Base-by-base conservation (phyloP, 345 rosid genomes). In the Lepidium sativum region DNA sequence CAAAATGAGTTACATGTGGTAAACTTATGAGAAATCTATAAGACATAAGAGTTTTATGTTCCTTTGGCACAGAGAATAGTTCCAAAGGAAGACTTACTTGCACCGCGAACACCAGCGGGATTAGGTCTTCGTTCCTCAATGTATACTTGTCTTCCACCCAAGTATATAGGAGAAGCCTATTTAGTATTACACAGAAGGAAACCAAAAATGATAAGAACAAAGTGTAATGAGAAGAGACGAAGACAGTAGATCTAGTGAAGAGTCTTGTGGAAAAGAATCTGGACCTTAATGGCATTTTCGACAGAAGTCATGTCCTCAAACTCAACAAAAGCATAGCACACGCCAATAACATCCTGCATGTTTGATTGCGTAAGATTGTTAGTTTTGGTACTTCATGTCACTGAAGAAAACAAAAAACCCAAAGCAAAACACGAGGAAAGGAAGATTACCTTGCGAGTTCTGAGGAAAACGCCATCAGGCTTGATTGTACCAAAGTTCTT, bases 311-410 rank as follows among this genome's bases (percentile, higher is more conserved):
- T 78, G 78, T 94, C 99, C 83, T 90, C 99, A 65, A 82, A 94
- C 82, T 94, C 99, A 21, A 94, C 97, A 70, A 90, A 94, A 10
- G 99, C 99, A 72, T 88, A 94, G 82, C 97, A 94, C 38, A 88
- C 88, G 25, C 97, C 99, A 60, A 84, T 67, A 65, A 83, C 84
- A 78, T 94, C 99, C 99, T 88, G 83, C 79, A 76, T 14, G 31
- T 41, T 52, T 32, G 16, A 51, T 35, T 67, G 51, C 0, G 2
- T 5, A 58, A 54, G 47, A 58, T 17, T 72, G 16, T 57, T 42
- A 65, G 54, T 40, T 34, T 60, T 29, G 29, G 8, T 60, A 6
- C 23, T 42, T 57, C 34, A 15, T 23, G 23, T 41, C 34, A 33
- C 20, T 41, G 16, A 0, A 55, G 9, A 4, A 5, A 3, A 32